Evolutionary conservation across 441 rosid species (phyloP).

Genomic region (Eugenia klotzschiana): DNA sequence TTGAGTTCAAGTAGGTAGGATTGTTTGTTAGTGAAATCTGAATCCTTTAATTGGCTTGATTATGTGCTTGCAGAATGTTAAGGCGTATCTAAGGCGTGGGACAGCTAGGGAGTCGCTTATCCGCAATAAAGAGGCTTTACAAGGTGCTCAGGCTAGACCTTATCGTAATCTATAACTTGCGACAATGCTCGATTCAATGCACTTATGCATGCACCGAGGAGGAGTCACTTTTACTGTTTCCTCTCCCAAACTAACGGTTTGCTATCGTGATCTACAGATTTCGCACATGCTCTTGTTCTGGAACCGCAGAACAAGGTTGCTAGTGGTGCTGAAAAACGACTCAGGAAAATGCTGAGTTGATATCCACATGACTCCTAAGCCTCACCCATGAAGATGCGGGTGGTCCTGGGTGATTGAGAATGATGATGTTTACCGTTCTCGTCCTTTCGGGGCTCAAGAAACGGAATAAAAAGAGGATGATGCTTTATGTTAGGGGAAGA

Average conservation of each 20-base stretch:
- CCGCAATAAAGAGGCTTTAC: constrained; percentile 63
- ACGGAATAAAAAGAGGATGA: neutral
- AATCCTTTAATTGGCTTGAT: neutral
- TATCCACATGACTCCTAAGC: neutral
- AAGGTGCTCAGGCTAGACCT: constrained; percentile 28
- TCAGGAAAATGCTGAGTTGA: constrained; percentile 42
- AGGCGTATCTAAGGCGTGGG: constrained; percentile 90
- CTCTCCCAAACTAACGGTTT: neutral
- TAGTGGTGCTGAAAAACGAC: constrained; percentile 45
- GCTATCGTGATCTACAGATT: constrained; percentile 36
- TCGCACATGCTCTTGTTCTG: constrained; percentile 72
- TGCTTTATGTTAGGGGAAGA: neutral
- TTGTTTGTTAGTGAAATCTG: neutral
- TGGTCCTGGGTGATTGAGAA: neutral
- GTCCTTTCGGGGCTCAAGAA: neutral
- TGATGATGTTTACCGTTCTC: neutral
- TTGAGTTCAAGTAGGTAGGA: neutral
- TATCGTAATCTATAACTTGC: neutral
- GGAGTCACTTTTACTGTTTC: neutral
- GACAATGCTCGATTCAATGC: neutral
- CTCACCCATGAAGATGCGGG: neutral
- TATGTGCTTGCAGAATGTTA: constrained; percentile 52
- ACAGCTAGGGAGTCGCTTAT: constrained; percentile 81
- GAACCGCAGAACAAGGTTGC: constrained; percentile 86
- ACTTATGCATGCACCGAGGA: neutral